Percentiles rank a stretch among this genome's conserved stretches.
Evolutionary conservation across 257 asterid species (phyloP).

Genomic region (Penstemon eatonii): DNA sequence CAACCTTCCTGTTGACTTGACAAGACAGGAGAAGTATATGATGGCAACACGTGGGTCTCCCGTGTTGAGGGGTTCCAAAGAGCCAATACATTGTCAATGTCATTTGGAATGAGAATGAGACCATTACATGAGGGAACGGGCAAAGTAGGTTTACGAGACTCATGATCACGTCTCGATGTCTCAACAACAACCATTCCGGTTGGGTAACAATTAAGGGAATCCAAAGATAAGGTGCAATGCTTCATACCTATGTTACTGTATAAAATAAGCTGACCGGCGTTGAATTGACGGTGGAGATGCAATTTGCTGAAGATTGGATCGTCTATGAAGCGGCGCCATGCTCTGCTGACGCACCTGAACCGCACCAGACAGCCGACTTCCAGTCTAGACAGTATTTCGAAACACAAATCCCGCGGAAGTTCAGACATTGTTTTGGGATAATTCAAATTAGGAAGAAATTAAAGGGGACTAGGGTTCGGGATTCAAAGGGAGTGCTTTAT

Average conservation of each 20-base stretch:
- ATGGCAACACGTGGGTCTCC: background rate
- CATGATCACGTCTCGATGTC: too few relatives aligned
- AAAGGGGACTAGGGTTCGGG: too few relatives aligned
- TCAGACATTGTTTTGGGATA: conserved; percentile 16
- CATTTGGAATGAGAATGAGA: too few relatives aligned
- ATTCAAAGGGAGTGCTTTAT: too few relatives aligned
- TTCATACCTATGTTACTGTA: background rate
- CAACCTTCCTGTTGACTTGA: background rate
- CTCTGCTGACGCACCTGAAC: conserved; percentile 13
- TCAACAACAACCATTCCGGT: too few relatives aligned
- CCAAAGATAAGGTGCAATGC: background rate
- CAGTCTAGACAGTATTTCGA: background rate
- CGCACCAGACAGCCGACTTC: conserved; percentile 8
- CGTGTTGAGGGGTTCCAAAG: background rate
- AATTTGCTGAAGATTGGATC: conserved; percentile 5
- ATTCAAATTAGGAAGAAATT: too few relatives aligned
- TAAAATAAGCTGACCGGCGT: background rate
- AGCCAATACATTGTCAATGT: too few relatives aligned
- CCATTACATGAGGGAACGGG: too few relatives aligned
- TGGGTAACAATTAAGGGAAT: background rate
- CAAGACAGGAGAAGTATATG: too few relatives aligned
- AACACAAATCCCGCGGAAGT: background rate
- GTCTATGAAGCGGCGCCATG: conserved; percentile 22
- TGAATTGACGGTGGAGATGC: background rate
- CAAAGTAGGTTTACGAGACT: too few relatives aligned